Evolutionary conservation across 139 green algal species (phyloP), one percentile per base, ranked within the genome.

Genomic region (Axilococcus clingmanii): DNA sequence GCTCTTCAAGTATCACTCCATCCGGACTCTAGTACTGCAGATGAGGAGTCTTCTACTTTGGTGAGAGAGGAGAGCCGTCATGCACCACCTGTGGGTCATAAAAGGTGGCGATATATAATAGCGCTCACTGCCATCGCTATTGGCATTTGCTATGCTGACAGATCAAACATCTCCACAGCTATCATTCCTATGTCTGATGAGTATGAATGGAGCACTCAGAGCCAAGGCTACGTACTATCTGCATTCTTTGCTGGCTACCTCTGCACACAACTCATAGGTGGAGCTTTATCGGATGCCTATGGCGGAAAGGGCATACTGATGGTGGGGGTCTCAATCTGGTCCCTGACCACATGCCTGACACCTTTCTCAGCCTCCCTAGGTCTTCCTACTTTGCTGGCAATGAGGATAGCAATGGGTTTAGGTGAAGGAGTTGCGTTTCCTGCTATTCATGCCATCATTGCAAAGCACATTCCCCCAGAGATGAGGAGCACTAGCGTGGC

Each of bases 401-500:
- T 68, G 3, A 76, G 28, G 23, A 60, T 87, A 35, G 55, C 80
- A 40, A 69, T 90, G 50, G 81, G 81, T 1, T 61, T 90, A 7
- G 81, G 79, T 1, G 79, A 90, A 66, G 81, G 79, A 2, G 77
- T 88, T 4, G 79, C 81, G 14, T 86, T 88, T 59, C 81, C 81
- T 1, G 51, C 79, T 35, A 81, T 89, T 24, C 79, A 89, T 54
- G 80, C 74, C 7, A 63, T 89, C 45, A 86, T 89, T 30, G 47
- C 69, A 3, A 66, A 61, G 29, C 75, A 73, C 30, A 64, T 71
- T 40, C 46, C 43, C 17, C 5, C 22, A 12, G 9, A 50, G 48
- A 50, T 27, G 48, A 16, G 57, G n/a, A 36, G 69, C 7, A 84
- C 81, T 2, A 72, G 79, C 20, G 79, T 85, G 29, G 77, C 64